Percentiles rank a stretch among this genome's conserved stretches.
These are phyloP conservation scores for Lactarius evosmus DNA, from an alignment of 768 basidiomycete genomes.

Conservation along the genomic window DNA sequence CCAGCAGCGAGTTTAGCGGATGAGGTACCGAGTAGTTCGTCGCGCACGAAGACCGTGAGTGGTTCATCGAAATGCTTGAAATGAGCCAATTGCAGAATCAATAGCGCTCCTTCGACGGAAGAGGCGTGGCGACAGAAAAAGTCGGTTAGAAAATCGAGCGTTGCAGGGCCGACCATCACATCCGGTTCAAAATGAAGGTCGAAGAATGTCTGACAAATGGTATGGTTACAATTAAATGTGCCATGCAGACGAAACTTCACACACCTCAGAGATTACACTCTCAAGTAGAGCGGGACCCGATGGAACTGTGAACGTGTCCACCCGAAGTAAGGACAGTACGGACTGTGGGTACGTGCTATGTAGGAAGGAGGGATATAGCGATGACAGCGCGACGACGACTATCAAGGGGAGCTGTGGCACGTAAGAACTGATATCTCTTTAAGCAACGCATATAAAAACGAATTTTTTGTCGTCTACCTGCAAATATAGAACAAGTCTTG, in stretches of 20 bases:
- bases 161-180: conserved; percentile 56
- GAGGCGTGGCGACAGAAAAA: conserved; percentile 53
- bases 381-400: conserved; percentile 60
- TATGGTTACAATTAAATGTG: neutral
- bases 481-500: conserved; percentile 71
- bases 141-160: conserved; percentile 54
- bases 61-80: conserved; percentile 72
- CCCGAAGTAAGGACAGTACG: conserved; percentile 54
- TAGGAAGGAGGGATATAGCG: conserved; percentile 53
- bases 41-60: conserved; percentile 43
- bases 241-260: conserved; percentile 2
- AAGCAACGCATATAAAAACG: neutral
- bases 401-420: conserved; percentile 55
- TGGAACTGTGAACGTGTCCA: conserved; percentile 51
- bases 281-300: conserved; percentile 49
- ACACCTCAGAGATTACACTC: conserved; percentile 53
- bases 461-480: conserved; percentile 44
- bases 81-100: conserved; percentile 62
- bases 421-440: conserved; percentile 43
- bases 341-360: conserved; percentile 57
- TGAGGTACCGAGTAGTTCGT: conserved; percentile 28
- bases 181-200: conserved; percentile 56
- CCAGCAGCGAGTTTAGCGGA: neutral
- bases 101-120: conserved; percentile 55
- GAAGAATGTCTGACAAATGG: conserved; percentile 55